Base-by-base conservation (phyloP, 352 stramenopile species). In the Pythium angustatum region DNA sequence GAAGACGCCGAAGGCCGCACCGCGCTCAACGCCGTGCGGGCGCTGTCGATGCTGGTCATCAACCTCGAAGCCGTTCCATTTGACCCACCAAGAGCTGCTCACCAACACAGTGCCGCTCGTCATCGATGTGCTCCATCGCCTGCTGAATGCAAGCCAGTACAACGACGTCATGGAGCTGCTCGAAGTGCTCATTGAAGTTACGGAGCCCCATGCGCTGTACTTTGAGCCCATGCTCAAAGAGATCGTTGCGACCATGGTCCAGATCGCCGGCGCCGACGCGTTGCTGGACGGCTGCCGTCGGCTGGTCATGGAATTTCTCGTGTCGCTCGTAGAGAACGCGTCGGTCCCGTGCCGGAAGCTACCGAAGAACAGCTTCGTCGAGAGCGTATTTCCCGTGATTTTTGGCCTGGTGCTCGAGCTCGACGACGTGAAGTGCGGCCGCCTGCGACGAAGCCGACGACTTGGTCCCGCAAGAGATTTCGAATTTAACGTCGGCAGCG, bases 341-440 rank as follows among this genome's bases (percentile, higher is more conserved):
- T 61, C 84, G n/a, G 70, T 67, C 1, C 51, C 69, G 33, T 95
- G 86, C 68, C 76, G 83, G 41, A 76, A 82, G n/a, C 50, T 93
- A 14, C 71, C 81, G 19, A 88, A 91, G 66, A 93, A 93, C 72
- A 63, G 67, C 53, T 95, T 95, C 58, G 86, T 93, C 27, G 56
- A 77, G 17, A 64, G 57, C 3, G 83, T 95, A 10, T 92, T 89
- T 62, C 86, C 86, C 8, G 74, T 95, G 7, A 73, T 82, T 7
- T 95, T 95, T 63, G 83, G 84, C 58, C 88, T 95, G 81, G 91
- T 95, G 84, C 71, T 93, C 33, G 86, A 95, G 41, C 56, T 94
- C 22, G 77, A 84, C 59, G 83, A 93, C 64, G 17, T 93, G 85
- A 82, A 87, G 84, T 61, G 76, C 84, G 3, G 48, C 72, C 5